Conservation (phyloP, 148 eudicot genomes). For the Salicornia ramosissima region DNA sequence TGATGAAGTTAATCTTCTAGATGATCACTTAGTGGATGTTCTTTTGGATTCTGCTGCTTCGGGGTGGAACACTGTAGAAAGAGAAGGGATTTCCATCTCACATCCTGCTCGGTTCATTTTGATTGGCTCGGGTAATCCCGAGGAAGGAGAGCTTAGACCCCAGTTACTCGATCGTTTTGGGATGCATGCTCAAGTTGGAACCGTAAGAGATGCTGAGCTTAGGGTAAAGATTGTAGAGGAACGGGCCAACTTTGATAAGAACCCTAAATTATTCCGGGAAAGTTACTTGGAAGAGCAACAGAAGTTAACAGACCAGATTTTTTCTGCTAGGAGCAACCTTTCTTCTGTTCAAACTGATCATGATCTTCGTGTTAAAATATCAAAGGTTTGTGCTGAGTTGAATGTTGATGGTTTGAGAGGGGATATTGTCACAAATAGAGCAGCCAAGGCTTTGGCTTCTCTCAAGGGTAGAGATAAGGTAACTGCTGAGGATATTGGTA, state of each 20-base stretch:
- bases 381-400: conserved; percentile 83
- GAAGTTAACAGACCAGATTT: conserved; percentile 66
- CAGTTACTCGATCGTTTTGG: conserved; percentile 90
- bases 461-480: conserved; percentile 80
- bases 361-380: conserved; percentile 82
- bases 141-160: conserved; percentile 90
- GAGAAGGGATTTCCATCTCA: conserved; percentile 94
- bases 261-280: conserved; percentile 73
- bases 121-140: conserved; percentile 87
- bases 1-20: conserved; percentile 86
- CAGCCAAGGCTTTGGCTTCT: conserved; percentile 92
- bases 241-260: conserved; percentile 68
- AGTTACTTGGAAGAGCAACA: conserved; percentile 69
- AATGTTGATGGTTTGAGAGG: conserved; percentile 96
- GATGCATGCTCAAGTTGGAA: conserved; percentile 97
- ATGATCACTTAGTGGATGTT: conserved; percentile 87
- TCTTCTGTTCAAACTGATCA: conserved; percentile 68
- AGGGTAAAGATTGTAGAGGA: conserved; percentile 96
- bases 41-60: conserved; percentile 96
- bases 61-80: conserved; percentile 92
- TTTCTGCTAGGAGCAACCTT: conserved; percentile 54
- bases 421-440: conserved; percentile 88
- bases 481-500: conserved; percentile 80
- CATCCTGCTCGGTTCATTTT: conserved; percentile 90
- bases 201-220: conserved; percentile 86